Conservation (phyloP, 2,329 filamentous ascomycete genomes). For the Paecilomyces niveus region DNA sequence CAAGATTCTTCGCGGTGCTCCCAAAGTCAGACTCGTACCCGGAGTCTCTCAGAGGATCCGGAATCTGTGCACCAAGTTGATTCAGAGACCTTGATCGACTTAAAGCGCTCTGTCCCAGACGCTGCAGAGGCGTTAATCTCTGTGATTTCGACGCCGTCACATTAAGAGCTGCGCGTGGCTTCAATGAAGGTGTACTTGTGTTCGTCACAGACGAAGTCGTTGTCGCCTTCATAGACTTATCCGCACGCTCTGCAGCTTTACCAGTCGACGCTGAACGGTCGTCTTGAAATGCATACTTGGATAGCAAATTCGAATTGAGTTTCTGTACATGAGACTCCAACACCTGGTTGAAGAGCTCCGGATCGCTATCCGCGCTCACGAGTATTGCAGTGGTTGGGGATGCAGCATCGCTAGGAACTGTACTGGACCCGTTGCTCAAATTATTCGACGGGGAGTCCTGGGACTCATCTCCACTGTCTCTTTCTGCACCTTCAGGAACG, state of each 20-base stretch:
- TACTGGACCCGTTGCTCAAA: not conserved
- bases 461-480: constrained; percentile 16
- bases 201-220: not conserved
- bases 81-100: constrained; percentile 31
- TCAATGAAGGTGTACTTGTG: not conserved
- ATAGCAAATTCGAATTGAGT: constrained; percentile 28
- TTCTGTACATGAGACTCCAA: constrained; percentile 29
- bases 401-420: not conserved
- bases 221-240: constrained; percentile 3
- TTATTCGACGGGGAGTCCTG: constrained; percentile 5
- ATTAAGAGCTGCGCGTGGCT: not conserved
- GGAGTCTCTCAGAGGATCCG: constrained; percentile 1
- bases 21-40: constrained; percentile 11
- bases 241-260: constrained; percentile 4
- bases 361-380: constrained; percentile 10
- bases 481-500: not conserved
- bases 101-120: constrained; percentile 33
- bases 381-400: constrained; percentile 1
- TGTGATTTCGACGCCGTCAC: constrained; percentile 6
- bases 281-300: constrained; percentile 28
- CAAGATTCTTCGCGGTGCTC: not conserved
- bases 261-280: not conserved
- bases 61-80: constrained; percentile 13
- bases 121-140: constrained; percentile 33
- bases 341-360: constrained; percentile 24